Conservation (phyloP, 345 rosid genomes). For the Lumnitzera littorea region DNA sequence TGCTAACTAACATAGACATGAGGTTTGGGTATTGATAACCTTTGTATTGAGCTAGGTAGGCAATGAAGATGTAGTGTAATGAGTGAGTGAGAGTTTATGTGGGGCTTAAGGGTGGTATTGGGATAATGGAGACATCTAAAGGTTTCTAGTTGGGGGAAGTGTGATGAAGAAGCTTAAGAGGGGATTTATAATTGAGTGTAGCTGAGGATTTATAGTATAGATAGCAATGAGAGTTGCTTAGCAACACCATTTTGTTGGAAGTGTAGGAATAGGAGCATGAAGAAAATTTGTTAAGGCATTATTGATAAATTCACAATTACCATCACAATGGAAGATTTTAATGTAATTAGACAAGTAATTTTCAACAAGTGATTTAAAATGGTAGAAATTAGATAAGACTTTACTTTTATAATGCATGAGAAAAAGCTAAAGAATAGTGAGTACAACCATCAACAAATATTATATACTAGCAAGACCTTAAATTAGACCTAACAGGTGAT, state of each 20-base stretch:
- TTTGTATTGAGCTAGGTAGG: neutral
- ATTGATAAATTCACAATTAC: conserved; percentile 5
- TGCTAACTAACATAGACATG: too few species aligned
- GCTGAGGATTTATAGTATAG: neutral
- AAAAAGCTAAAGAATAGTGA: neutral
- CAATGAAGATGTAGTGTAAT: neutral
- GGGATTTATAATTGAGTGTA: too few species aligned
- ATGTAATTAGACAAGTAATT: neutral
- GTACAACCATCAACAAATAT: neutral
- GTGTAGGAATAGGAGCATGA: too few species aligned
- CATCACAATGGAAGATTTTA: conserved; percentile 1
- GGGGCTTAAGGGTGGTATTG: neutral
- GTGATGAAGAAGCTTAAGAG: too few species aligned
- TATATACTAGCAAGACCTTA: too few species aligned
- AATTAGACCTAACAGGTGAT: too few species aligned
- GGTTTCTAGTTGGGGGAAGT: neutral
- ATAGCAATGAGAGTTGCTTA: neutral
- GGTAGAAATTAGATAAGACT: neutral
- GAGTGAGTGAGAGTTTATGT: neutral
- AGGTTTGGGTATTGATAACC: too few species aligned
- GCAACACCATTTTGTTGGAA: neutral
- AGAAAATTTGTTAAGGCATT: neutral
- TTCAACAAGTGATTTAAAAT: neutral
- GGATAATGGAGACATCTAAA: neutral
- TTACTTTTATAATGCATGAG: neutral